phyloP scores from a whole-genome alignment of 139 green algal species.

The Chlorella vulgaris region DNA sequence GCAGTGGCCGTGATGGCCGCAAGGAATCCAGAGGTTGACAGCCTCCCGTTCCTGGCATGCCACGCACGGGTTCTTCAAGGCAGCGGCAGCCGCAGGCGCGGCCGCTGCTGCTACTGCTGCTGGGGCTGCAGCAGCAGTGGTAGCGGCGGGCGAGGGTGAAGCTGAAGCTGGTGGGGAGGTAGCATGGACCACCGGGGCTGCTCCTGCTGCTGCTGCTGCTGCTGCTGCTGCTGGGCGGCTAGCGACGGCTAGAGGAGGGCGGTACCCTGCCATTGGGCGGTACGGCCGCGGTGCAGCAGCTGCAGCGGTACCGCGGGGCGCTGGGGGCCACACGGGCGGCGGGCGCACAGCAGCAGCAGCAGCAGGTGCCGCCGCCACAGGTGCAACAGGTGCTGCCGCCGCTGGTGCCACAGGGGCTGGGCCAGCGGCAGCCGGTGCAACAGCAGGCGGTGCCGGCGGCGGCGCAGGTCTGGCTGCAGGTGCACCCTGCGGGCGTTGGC shows the following conservation, averaged over 20 bases:
- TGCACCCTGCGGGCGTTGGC: not conserved
- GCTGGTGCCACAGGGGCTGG: not conserved
- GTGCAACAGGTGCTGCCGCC: not conserved
- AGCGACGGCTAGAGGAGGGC: no score
- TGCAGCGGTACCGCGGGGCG: not conserved
- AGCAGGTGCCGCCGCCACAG: not conserved
- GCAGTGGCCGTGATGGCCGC: constrained; percentile 33
- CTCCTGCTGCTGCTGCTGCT: not conserved
- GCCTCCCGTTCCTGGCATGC: not conserved
- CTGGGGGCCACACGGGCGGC: not conserved
- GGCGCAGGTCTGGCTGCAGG: not conserved
- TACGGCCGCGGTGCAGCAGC: no score
- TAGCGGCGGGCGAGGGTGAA: not conserved
- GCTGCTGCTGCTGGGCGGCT: no score
- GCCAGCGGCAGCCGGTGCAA: not conserved
- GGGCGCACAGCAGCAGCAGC: not conserved
- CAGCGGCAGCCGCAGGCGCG: no score
- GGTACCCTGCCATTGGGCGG: no score
- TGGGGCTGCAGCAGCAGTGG: not conserved
- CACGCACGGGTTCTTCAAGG: constrained; percentile 3
- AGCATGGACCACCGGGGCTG: no score
- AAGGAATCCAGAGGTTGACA: constrained; percentile 26
- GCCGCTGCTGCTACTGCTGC: not conserved
- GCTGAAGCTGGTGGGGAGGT: no score
- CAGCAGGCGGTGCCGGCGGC: not conserved